These are phyloP conservation scores for Myriangium duriaei DNA, from an alignment of 2,329 filamentous ascomycete species.

Conservation along the genomic window DNA sequence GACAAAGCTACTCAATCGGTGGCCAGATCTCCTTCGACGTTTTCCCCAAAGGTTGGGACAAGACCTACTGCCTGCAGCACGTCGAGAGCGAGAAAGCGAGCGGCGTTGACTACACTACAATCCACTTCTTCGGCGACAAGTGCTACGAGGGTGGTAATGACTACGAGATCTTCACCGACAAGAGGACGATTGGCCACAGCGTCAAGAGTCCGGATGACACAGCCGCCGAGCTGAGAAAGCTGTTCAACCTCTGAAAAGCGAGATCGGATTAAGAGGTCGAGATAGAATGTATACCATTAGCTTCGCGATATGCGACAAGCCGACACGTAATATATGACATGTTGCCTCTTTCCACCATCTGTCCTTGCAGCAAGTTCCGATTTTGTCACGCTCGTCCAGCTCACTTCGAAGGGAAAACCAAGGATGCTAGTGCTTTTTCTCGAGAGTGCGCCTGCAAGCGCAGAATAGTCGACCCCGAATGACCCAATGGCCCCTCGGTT, in stretches of 20 bases:
- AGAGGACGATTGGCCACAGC: slow-evolving; percentile 70
- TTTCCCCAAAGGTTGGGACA: slow-evolving; percentile 95
- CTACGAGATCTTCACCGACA: slow-evolving; percentile 80
- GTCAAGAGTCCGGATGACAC: slow-evolving; percentile 78
- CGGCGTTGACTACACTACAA: slow-evolving; percentile 66
- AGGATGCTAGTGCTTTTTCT: too few relatives aligned
- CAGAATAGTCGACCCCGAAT: too few relatives aligned
- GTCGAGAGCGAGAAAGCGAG: slow-evolving; percentile 67
- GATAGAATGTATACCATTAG: too few relatives aligned
- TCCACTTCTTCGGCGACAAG: slow-evolving; percentile 99
- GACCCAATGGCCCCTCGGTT: too few relatives aligned
- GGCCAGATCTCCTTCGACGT: slow-evolving; percentile 98
- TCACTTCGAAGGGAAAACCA: too few relatives aligned
- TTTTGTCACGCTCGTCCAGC: too few relatives aligned
- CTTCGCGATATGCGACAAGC: too few relatives aligned
- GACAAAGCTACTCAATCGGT: slow-evolving; percentile 73
- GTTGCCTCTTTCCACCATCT: too few relatives aligned
- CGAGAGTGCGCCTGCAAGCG: too few relatives aligned
- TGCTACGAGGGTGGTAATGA: slow-evolving; percentile 84
- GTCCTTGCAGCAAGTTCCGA: too few relatives aligned
- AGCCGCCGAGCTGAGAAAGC: slow-evolving; percentile 61
- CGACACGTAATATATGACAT: too few relatives aligned
- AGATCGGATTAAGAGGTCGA: too few relatives aligned
- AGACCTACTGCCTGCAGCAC: slow-evolving; percentile 89
- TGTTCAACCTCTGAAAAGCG: slow-evolving; percentile 42